Base-by-base conservation (phyloP, 108 stramenopile species). In the Skeletonema grethae region DNA sequence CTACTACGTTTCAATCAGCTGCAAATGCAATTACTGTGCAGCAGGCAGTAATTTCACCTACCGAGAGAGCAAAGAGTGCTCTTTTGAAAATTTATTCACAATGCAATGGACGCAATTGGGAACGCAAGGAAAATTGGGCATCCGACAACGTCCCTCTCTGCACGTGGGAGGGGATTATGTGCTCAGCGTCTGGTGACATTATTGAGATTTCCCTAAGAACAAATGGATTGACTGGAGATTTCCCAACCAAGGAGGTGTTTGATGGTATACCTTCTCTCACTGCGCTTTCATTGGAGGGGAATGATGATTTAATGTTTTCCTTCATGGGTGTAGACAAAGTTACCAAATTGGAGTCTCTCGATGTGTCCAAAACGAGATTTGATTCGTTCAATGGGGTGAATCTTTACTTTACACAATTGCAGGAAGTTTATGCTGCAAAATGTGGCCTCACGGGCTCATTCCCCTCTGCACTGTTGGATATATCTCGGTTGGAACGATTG, bases 391-490 rank as follows among this genome's bases (percentile, higher is more conserved):
- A 63, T 41, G 75, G 69, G 31, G 55, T 76, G 6, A 63, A 63
- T 18, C 16, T 31, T 39, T 22, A 53, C 2, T 38, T 71, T 36
- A 45, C 43, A 0, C 56, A 41, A 25, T 38, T 76, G 36, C 20
- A 32, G 9, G 75, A 71, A 28, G 41, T 76, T 25, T 57, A 76
- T 34, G 69, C 70, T 0, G 62, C 61, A 25, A 36, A 41, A 25
- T 63, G 56, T 67, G 34, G 25, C 16, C 30, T 76, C n/a, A 63
- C 9, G 3, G 75, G 69, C 2, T 32, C 25, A 13, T 71, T 90
- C 63, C 87, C 87, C 4, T 65, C 80, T 25, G 86, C 85, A 30
- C 15, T 91, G 9, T 87, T 81, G 30, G 67, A 73, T 7, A 38
- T 91, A 2, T 60, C 35, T 13, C 43, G 43, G 10, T 63, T 91